Percentiles rank a stretch among this genome's conserved stretches.
These are phyloP conservation scores for Phycomyces blakesleeanus DNA, from an alignment of 192 early-diverging fungal genomes.

Conservation along the genomic window DNA sequence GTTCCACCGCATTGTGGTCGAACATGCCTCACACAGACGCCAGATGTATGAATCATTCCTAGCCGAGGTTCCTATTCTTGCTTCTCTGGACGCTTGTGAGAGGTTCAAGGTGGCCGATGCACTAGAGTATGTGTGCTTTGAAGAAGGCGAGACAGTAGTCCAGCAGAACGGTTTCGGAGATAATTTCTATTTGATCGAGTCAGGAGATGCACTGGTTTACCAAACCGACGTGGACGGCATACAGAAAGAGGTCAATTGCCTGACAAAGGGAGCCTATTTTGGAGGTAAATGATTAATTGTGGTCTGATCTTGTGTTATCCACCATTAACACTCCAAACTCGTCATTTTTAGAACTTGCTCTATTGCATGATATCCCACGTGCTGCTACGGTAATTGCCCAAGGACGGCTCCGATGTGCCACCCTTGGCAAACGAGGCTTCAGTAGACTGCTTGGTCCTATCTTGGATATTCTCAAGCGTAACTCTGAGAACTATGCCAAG, in stretches of 20 bases:
- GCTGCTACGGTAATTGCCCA: conserved; percentile 84
- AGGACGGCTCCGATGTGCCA: conserved; percentile 89
- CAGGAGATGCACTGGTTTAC: conserved; percentile 47
- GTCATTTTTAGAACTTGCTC: conserved; percentile 74
- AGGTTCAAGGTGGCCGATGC: conserved; percentile 69
- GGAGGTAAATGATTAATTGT: conserved; percentile 48
- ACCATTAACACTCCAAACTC: no score
- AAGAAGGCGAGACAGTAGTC: conserved; percentile 58
- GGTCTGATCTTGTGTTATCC: no score
- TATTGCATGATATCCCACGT: conserved; percentile 87
- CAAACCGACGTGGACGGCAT: conserved; percentile 42
- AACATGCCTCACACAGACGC: conserved; percentile 30
- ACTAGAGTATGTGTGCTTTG: conserved; percentile 56
- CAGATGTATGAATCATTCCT: conserved; percentile 38
- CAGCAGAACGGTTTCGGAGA: conserved; percentile 65
- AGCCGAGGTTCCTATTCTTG: conserved; percentile 23
- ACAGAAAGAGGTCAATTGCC: conserved; percentile 35
- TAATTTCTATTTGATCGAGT: conserved; percentile 67
- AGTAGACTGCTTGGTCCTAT: conserved; percentile 92
- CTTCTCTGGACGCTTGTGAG: conserved; percentile 40
- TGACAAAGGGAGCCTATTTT: conserved; percentile 64
- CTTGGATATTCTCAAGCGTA: conserved; percentile 93
- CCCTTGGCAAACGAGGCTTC: conserved; percentile 94
- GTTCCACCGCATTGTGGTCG: conserved; percentile 34
- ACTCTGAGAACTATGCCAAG: conserved; percentile 47